A percentile compares a stretch with the other conserved stretches of the same genome.
Evolutionary conservation across 352 stramenopile genomes (phyloP).

Genomic region (Lagenidium sp.): DNA sequence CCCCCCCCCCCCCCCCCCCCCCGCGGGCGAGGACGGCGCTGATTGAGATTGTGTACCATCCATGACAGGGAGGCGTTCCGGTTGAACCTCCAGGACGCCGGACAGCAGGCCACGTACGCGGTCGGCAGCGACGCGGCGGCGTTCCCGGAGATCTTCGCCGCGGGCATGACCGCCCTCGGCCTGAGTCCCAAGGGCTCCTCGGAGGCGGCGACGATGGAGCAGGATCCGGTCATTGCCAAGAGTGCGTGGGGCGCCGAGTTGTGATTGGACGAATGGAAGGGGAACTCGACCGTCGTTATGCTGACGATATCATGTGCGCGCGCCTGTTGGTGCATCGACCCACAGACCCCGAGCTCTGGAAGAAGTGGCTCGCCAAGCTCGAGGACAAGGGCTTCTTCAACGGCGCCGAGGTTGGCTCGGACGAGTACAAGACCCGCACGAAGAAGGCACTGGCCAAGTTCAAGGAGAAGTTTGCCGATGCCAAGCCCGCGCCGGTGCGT

Average conservation of each 20-base stretch:
- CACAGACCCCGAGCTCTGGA: conserved; percentile 81
- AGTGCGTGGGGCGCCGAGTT: too few relatives aligned
- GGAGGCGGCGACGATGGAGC: conserved; percentile 9
- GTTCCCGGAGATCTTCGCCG: conserved; percentile 66
- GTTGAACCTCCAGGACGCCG: conserved; percentile 42
- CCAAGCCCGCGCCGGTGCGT: conserved; percentile 33
- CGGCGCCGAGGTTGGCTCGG: conserved; percentile 33
- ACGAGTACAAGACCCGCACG: conserved; percentile 46
- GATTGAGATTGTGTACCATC: neutral
- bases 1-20: too few relatives aligned
- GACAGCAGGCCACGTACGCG: conserved; percentile 39
- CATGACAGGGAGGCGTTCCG: conserved; percentile 63
- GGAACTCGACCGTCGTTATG: too few relatives aligned
- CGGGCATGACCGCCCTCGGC: conserved; percentile 50
- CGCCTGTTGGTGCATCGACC: too few relatives aligned
- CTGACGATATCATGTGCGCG: too few relatives aligned
- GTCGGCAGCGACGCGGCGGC: conserved; percentile 27
- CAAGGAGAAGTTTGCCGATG: conserved; percentile 79
- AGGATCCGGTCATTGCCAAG: conserved; percentile 69
- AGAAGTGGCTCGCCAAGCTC: conserved; percentile 82
- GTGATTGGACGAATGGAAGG: too few relatives aligned
- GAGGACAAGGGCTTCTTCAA: conserved; percentile 85
- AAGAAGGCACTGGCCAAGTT: conserved; percentile 80
- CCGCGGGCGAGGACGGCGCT: too few relatives aligned
- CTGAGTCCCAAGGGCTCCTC: conserved; percentile 38